Evolutionary conservation across 805 yeast genomes (phyloP).

Genomic region (Wickerhamomyces sydowiorum): DNA sequence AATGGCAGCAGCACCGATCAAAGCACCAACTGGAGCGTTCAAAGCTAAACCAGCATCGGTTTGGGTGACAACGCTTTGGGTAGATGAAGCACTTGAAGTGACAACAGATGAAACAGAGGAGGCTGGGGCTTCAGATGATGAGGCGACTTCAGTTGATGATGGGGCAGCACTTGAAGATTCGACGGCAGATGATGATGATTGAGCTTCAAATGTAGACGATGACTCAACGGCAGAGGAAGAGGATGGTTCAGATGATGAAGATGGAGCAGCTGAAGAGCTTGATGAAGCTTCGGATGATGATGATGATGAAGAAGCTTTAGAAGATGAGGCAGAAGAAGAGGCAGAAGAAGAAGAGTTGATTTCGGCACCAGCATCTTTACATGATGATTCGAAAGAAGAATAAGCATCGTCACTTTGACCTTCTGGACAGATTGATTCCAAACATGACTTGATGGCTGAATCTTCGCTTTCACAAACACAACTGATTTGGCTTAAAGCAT

Average conservation of each 20-base stretch:
- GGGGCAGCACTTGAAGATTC: conserved; percentile 17
- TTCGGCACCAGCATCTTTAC: conserved; percentile 40
- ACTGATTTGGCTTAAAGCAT: conserved; percentile 52
- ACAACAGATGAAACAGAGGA: conserved; percentile 11
- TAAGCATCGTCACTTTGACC: conserved; percentile 54
- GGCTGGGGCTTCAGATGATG: conserved; percentile 13
- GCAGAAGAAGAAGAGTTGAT: conserved; percentile 29
- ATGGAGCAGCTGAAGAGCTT: conserved; percentile 22
- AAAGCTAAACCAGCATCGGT: conserved; percentile 25
- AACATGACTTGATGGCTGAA: conserved; percentile 51
- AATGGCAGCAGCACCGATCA: conserved; percentile 31
- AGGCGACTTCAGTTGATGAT: conserved; percentile 17
- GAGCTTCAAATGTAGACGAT: conserved; percentile 18
- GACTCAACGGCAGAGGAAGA: conserved; percentile 21
- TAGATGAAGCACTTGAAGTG: conserved; percentile 17
- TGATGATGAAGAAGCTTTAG: conserved; percentile 27
- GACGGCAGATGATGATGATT: conserved; percentile 18
- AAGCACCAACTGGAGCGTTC: conserved; percentile 34
- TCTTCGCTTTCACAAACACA: conserved; percentile 65
- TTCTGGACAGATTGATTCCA: conserved; percentile 63
- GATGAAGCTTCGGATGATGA: conserved; percentile 23
- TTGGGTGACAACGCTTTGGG: conserved; percentile 10
- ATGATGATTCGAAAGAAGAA: conserved; percentile 47
- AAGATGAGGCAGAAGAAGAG: conserved; percentile 27
- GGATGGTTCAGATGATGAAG: conserved; percentile 23